phyloP scores from a whole-genome alignment of 140 eudicot species.

The Ambrosia hybrid region DNA sequence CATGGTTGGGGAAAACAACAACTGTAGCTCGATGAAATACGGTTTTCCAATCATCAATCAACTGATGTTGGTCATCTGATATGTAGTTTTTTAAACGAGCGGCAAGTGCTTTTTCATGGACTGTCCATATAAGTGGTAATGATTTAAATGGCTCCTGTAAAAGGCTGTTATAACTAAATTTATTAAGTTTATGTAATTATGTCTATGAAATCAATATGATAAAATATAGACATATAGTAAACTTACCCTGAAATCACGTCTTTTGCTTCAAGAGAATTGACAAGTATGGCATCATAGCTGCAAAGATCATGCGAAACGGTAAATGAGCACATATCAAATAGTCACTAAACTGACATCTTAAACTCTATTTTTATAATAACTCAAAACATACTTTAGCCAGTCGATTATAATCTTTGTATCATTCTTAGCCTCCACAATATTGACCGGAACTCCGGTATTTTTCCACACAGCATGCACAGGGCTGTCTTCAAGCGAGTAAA shows the following conservation, averaged over 20 bases:
- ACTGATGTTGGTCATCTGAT: constrained; percentile 46
- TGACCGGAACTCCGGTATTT: constrained; percentile 53
- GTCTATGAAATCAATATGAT: constrained; percentile 2
- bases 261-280: constrained; percentile 72
- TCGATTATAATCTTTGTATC: constrained; percentile 49
- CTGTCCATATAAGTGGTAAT: constrained; percentile 81
- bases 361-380: not conserved
- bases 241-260: constrained; percentile 62
- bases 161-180: constrained; percentile 73
- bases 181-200: constrained; percentile 32
- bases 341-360: constrained; percentile 11
- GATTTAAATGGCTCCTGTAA: constrained; percentile 94
- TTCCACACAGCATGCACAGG: constrained; percentile 72
- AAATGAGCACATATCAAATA: constrained; percentile 14
- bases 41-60: constrained; percentile 65
- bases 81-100: constrained; percentile 49
- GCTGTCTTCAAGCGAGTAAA: constrained; percentile 80
- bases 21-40: constrained; percentile 70
- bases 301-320: constrained; percentile 24
- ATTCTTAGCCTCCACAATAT: constrained; percentile 36
- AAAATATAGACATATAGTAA: constrained; percentile 4
- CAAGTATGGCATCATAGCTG: constrained; percentile 93
- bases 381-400: constrained; percentile 83
- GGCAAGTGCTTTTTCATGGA: constrained; percentile 75
- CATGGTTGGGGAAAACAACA: constrained; percentile 85